Conservation (phyloP, 2,329 filamentous ascomycete species). For the Penicillium sclerotiorum region DNA sequence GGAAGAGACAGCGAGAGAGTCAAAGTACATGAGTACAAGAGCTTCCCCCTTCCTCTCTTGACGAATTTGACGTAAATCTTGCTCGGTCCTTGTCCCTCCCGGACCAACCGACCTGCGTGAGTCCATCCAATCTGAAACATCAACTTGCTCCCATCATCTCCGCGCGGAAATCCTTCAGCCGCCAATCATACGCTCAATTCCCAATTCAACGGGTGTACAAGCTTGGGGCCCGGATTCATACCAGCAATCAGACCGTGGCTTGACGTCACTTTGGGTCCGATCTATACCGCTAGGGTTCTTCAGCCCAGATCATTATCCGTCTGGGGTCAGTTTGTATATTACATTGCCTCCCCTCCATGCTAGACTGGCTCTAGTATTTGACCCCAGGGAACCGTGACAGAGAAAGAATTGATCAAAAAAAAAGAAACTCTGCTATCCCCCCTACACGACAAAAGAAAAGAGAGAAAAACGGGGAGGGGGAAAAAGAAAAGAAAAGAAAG, state of each 20-base stretch:
- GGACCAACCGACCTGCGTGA: conserved; percentile 22
- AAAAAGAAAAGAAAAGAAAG: conserved; percentile 2
- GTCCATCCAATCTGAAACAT: conserved; percentile 30
- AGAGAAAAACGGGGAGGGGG: neutral
- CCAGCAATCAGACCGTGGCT: conserved; percentile 23
- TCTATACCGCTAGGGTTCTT: conserved; percentile 12
- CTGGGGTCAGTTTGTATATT: conserved; percentile 15
- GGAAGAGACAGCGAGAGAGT: neutral
- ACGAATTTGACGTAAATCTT: conserved; percentile 18
- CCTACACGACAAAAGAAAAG: neutral
- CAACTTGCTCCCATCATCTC: conserved; percentile 21
- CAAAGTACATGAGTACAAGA: neutral
- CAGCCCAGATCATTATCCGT: neutral
- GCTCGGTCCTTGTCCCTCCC: conserved; percentile 13
- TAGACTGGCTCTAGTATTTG: neutral
- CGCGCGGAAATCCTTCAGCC: conserved; percentile 20
- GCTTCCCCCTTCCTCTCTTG: conserved; percentile 2
- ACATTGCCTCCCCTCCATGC: conserved; percentile 6
- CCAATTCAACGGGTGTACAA: conserved; percentile 20
- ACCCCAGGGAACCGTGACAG: conserved; percentile 4
- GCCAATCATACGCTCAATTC: conserved; percentile 27
- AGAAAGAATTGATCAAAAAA: neutral
- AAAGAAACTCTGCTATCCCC: neutral
- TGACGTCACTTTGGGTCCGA: conserved; percentile 27
- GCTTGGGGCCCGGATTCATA: conserved; percentile 26